Conservation (phyloP, 139 green algal genomes). For the Coelastrella sp. region DNA sequence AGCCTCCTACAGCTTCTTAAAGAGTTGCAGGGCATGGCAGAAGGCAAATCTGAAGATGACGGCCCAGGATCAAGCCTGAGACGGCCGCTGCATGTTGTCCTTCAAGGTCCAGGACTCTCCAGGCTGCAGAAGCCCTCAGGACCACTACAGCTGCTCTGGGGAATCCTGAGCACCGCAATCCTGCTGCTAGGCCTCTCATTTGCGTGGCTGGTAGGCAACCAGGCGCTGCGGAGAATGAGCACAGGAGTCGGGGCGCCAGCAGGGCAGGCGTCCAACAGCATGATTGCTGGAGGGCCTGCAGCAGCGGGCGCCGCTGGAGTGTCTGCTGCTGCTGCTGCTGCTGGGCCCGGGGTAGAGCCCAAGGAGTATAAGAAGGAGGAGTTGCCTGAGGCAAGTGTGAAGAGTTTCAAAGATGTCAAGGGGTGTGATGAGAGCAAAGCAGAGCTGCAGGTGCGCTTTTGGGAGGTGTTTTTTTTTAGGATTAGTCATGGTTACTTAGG, state of each 20-base stretch:
- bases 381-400: constrained; percentile 63
- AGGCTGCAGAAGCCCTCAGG: background rate
- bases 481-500: background rate
- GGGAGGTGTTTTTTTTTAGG: background rate
- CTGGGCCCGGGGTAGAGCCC: constrained; percentile 51
- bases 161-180: constrained; percentile 17
- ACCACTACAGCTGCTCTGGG: constrained; percentile 43
- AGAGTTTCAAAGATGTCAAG: constrained; percentile 78
- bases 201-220: constrained; percentile 64
- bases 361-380: constrained; percentile 83
- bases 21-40: constrained; percentile 66
- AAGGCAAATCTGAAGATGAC: constrained; percentile 39
- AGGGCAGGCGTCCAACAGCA: background rate
- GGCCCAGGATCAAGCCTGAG: constrained; percentile 55
- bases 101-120: constrained; percentile 12
- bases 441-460: constrained; percentile 82
- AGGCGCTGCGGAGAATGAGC: constrained; percentile 48
- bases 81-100: constrained; percentile 73
- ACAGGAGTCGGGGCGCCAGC: constrained; percentile 39
- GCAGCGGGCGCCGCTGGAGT: background rate
- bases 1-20: constrained; percentile 73
- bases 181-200: constrained; percentile 57
- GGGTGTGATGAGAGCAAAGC: constrained; percentile 95
- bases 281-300: background rate
- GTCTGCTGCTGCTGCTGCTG: background rate